Base-by-base conservation (phyloP, 1,284 basidiomycete species). In the Sporisorium graminicola region DNA sequence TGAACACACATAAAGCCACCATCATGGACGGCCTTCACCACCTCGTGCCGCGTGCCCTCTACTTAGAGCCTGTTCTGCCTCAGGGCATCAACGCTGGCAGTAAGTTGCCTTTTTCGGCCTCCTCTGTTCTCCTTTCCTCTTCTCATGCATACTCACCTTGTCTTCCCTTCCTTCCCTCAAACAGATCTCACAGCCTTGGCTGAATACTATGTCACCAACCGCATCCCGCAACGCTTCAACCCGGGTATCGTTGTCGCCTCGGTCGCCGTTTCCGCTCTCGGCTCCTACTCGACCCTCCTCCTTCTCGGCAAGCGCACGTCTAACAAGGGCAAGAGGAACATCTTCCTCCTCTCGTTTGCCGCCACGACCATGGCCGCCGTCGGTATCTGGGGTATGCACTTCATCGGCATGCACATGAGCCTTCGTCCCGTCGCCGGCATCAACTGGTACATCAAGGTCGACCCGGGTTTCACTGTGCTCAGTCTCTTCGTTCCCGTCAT, bases 251-350 rank as follows among this genome's bases (percentile, higher is more conserved):
- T 88, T 55, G 85, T 88, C 70, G 87, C 87, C n/a, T 88, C 87
- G 43, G 85, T 88, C 64, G 84, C 87, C 68, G 88, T 88, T 29
- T 87, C 88, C 29, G 84, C 87, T 37, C 84, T 88, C 35, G 88
- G 88, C 20, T 87, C 87, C 3, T 88, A 88, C 71, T 85, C 87
- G 1, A 88, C 88, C 7, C 85, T 88, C 3, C 83, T 88, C 33
- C 80, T 88, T 2, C 85, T 88, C 20, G 87, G 87, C 24, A 83
- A 87, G 59, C 82, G 87, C 52, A 88, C 88, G 8, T 82, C 83
- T 33, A 85, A 86, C 59, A 82, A 83, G 59, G 87, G 87, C 37
- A 69, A 82, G 56, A 79, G 86, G 40, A 88, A 88, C 80, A 77
- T 87, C 65, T 55, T 78, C n/a, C 79, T 88, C 22, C 86, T 88